Percentiles rank a stretch among this genome's conserved stretches.
phyloP scores from a whole-genome alignment of 305 asterid species.

The Coffea humblotiana region DNA sequence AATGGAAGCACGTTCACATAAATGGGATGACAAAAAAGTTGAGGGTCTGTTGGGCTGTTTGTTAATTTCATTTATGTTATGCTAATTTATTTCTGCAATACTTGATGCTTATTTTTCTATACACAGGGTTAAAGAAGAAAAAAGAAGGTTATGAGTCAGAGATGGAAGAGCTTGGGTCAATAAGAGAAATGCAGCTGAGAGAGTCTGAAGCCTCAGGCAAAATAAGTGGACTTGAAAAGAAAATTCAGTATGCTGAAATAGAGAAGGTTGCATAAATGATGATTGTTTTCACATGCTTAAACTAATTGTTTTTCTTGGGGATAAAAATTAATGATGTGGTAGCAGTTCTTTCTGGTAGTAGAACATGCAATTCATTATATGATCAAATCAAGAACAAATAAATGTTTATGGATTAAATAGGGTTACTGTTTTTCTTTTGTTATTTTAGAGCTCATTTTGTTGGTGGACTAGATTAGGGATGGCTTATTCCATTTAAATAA shows the following conservation, averaged over 20 bases:
- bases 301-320: not conserved
- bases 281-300: not conserved
- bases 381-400: not conserved
- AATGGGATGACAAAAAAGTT: conserved; percentile 96
- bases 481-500: not conserved
- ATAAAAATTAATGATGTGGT: not conserved
- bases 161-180: conserved; percentile 91
- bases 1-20: conserved; percentile 98
- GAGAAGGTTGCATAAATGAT: conserved; percentile 61
- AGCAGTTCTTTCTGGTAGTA: not conserved
- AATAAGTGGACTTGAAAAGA: conserved; percentile 96
- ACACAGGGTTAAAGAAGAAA: conserved; percentile 83
- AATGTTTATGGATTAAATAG: not conserved
- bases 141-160: conserved; percentile 80
- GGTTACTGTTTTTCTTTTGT: not conserved
- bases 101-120: conserved; percentile 6
- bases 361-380: not conserved
- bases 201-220: conserved; percentile 97
- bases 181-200: conserved; percentile 96
- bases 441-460: not conserved
- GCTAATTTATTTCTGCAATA: conserved; percentile 23
- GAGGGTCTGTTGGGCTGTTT: conserved; percentile 58
- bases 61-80: conserved; percentile 13
- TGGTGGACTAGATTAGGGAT: not conserved
- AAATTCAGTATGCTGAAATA: conserved; percentile 94